Evolutionary conservation across 495 filamentous ascomycete genomes (phyloP).

Genomic region (Aspergillus affinis): DNA sequence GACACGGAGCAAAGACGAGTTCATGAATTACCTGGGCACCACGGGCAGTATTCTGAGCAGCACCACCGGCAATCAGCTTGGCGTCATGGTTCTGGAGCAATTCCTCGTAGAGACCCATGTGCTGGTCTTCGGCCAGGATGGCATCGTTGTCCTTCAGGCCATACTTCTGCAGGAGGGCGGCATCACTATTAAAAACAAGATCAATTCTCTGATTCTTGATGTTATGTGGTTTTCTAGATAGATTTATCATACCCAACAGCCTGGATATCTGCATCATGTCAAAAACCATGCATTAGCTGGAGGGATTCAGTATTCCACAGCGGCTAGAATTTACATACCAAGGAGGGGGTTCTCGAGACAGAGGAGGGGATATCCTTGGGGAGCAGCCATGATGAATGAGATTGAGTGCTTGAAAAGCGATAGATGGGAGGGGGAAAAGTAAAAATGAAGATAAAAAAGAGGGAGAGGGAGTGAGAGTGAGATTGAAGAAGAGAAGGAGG

Average conservation of each 20-base stretch:
- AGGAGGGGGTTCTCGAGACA: conserved; percentile 96
- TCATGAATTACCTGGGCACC: conserved; percentile 68
- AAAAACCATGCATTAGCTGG: background rate
- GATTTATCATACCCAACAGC: conserved; percentile 61
- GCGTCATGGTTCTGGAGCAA: conserved; percentile 81
- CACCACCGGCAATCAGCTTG: conserved; percentile 93
- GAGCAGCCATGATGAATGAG: conserved; percentile 60
- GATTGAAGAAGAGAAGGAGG: conserved; percentile 7
- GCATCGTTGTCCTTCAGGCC: conserved; percentile 92
- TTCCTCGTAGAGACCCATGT: conserved; percentile 87
- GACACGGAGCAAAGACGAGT: background rate
- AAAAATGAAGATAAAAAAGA: background rate
- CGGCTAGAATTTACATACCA: conserved; percentile 52
- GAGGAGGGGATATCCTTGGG: conserved; percentile 77
- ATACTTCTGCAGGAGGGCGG: conserved; percentile 85
- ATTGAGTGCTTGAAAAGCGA: conserved; percentile 7
- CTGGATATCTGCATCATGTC: conserved; percentile 72
- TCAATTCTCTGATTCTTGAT: conserved; percentile 2
- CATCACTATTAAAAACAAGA: conserved; percentile 40
- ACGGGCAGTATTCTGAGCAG: conserved; percentile 96
- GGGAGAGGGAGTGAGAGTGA: conserved; percentile 13
- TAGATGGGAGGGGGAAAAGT: conserved; percentile 6
- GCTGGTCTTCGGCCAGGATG: conserved; percentile 91
- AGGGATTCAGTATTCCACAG: conserved; percentile 6
- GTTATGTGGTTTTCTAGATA: background rate